Evolutionary conservation across 768 basidiomycete genomes (phyloP).

Genomic region (Lyophyllum atratum): DNA sequence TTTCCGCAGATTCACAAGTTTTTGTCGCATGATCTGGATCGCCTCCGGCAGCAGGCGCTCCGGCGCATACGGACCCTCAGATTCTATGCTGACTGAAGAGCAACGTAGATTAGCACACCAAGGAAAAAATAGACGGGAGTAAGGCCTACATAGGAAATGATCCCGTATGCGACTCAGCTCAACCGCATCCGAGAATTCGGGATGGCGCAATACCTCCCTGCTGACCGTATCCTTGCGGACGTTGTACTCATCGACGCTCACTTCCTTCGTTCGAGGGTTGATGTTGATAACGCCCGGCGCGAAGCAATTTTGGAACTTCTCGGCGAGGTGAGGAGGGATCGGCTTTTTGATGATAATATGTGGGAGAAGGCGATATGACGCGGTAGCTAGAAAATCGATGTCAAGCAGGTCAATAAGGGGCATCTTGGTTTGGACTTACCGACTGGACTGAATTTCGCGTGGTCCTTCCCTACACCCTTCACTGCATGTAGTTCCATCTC

Average conservation of each 20-base stretch:
- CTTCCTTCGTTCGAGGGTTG: conserved; percentile 54
- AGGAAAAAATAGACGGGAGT: neutral
- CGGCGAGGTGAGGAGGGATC: conserved; percentile 73
- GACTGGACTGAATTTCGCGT: conserved; percentile 96
- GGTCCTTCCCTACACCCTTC: conserved; percentile 91
- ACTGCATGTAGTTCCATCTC: conserved; percentile 87
- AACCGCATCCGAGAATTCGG: conserved; percentile 85
- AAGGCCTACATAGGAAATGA: conserved; percentile 84
- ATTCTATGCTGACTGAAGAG: conserved; percentile 79
- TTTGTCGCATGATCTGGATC: conserved; percentile 78
- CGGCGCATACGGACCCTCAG: conserved; percentile 86
- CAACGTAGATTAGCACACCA: neutral
- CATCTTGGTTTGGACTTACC: conserved; percentile 46
- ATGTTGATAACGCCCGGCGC: conserved; percentile 78
- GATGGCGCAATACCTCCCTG: conserved; percentile 89
- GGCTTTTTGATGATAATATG: conserved; percentile 75
- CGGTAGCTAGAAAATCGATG: conserved; percentile 64
- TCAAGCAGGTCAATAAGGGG: neutral
- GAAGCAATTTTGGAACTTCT: conserved; percentile 89
- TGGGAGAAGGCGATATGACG: conserved; percentile 92
- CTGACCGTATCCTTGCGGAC: conserved; percentile 88
- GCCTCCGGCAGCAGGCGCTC: conserved; percentile 82
- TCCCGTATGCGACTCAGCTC: conserved; percentile 85
- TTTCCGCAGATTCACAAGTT: conserved; percentile 60
- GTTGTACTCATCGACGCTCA: conserved; percentile 61